Evolutionary conservation across 2,329 filamentous ascomycete species (phyloP).

Genomic region (Diplodia seriata): DNA sequence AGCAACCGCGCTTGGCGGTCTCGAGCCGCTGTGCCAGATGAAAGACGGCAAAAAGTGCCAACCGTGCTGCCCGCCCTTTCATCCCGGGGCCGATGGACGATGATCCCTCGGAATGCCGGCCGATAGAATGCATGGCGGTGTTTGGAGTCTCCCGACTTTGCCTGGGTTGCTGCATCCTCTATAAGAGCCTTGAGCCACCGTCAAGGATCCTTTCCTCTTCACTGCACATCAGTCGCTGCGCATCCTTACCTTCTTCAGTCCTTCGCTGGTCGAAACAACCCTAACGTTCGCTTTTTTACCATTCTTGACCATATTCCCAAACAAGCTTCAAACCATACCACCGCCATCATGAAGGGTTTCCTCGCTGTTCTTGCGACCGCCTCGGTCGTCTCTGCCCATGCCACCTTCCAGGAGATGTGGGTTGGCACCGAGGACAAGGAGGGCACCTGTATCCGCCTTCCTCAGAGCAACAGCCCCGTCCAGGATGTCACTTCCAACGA

Average conservation of each 20-base stretch:
- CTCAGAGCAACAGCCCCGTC: slow-evolving; percentile 49
- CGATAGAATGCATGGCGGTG: slow-evolving; percentile 7
- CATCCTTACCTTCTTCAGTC: slow-evolving; percentile 16
- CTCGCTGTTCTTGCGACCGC: slow-evolving; percentile 44
- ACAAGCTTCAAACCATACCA: neutral
- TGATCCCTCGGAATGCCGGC: slow-evolving; percentile 21
- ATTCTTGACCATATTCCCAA: slow-evolving; percentile 11
- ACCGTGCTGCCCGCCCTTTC: neutral
- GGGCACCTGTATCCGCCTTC: slow-evolving; percentile 56
- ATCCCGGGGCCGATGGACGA: slow-evolving; percentile 2
- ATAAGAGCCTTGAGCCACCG: slow-evolving; percentile 3
- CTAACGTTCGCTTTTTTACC: slow-evolving; percentile 13
- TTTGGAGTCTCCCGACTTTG: slow-evolving; percentile 4
- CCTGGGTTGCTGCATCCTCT: neutral
- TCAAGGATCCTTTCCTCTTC: slow-evolving; percentile 19
- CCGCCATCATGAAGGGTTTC: slow-evolving; percentile 29
- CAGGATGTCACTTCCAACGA: slow-evolving; percentile 44
- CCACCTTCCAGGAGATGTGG: slow-evolving; percentile 50
- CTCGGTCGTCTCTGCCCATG: slow-evolving; percentile 47
- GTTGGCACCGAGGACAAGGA: slow-evolving; percentile 45
- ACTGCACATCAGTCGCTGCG: slow-evolving; percentile 22
- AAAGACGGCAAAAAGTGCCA: slow-evolving; percentile 25
- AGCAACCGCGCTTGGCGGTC: slow-evolving; percentile 8
- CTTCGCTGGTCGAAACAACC: slow-evolving; percentile 29
- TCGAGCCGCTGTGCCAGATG: slow-evolving; percentile 21